Evolutionary conservation across 495 filamentous ascomycete species (phyloP), one percentile per base, ranked within the genome.

Genomic region (Copromyces sp.): DNA sequence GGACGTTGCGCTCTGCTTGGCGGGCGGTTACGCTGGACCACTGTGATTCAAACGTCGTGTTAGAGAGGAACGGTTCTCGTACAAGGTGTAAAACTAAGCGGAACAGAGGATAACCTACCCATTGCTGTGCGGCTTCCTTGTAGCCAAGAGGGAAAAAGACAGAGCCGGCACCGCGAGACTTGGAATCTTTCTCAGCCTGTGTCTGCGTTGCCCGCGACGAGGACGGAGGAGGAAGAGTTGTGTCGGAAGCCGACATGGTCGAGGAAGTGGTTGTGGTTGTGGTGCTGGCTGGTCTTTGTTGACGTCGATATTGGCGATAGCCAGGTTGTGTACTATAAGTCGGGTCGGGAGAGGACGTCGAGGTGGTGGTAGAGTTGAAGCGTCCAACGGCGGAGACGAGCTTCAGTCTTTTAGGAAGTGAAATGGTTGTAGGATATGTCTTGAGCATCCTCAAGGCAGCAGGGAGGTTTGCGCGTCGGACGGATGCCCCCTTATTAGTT

Each of bases 81-180:
- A 20, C 9, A 4, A 53, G 17, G 16, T 61, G 12, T 16, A 16
- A 29, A 17, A 8, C 1, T 61, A 68, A 16, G 6, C 35, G 24
- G 6, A 4, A 53, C 0, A 35, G 12, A 8, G 53, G 47, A 68
- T 69, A 59, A 84, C 90, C 38, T 83, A 94, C 93, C 95, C 95
- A 99, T 87, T 99, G 96, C 70, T 84, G 88, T 72, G 95, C 92
- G 14, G 92, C 95, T 69, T 97, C 95, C 76, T 94, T 94, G 82
- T 96, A 97, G 35, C 94, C 91, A 32, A 99, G 82, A 4, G 95
- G 93, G 76, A 98, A 98, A 79, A 87, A 90, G 24, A 61, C 69
- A 35, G 41, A 32, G 39, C 42, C n/a, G 42, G 40, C 39, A 45
- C 42, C 41, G 37, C 44, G 69, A 16, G 69, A 37, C 68, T 20